Evolutionary conservation across 176 grass and related monocot species (phyloP).

Genomic region (Dactylis glomerata): DNA sequence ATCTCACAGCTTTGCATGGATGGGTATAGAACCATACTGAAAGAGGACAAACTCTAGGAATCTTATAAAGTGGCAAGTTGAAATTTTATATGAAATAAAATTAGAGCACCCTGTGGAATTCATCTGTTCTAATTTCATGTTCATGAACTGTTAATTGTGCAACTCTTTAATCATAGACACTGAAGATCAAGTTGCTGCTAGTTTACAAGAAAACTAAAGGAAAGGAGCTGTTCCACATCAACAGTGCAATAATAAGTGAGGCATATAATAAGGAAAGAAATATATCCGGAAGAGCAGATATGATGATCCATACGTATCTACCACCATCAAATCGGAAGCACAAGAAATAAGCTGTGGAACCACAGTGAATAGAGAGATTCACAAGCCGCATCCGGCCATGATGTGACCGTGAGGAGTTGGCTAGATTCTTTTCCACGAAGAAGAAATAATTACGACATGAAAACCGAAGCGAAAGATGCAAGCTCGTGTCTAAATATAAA

Average conservation of each 20-base stretch:
- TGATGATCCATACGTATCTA: slow-evolving; percentile 10
- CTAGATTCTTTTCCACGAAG: slow-evolving; percentile 40
- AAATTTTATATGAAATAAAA: neutral
- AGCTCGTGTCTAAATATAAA: neutral
- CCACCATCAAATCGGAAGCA: slow-evolving; percentile 48
- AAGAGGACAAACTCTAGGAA: slow-evolving; percentile 46
- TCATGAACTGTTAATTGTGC: neutral
- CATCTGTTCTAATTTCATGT: slow-evolving; percentile 19
- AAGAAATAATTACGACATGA: slow-evolving; percentile 33
- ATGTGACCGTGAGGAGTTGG: slow-evolving; percentile 52
- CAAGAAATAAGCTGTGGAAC: slow-evolving; percentile 48
- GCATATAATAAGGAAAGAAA: slow-evolving; percentile 37
- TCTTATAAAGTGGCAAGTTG: slow-evolving; percentile 23
- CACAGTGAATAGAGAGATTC: slow-evolving; percentile 38
- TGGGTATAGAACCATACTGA: slow-evolving; percentile 18
- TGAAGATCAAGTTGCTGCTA: neutral
- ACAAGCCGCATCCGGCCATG: slow-evolving; percentile 25
- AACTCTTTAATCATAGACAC: slow-evolving; percentile 9
- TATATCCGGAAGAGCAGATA: slow-evolving; percentile 32
- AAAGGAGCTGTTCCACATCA: neutral
- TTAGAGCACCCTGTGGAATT: neutral
- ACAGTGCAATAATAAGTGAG: slow-evolving; percentile 34
- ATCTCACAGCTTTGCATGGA: slow-evolving; percentile 30
- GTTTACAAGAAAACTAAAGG: neutral
- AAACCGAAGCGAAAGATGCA: neutral